Percentiles rank a stretch among this genome's conserved stretches.
phyloP scores from a whole-genome alignment of 768 basidiomycete genomes.

The Tylopilus sp. region DNA sequence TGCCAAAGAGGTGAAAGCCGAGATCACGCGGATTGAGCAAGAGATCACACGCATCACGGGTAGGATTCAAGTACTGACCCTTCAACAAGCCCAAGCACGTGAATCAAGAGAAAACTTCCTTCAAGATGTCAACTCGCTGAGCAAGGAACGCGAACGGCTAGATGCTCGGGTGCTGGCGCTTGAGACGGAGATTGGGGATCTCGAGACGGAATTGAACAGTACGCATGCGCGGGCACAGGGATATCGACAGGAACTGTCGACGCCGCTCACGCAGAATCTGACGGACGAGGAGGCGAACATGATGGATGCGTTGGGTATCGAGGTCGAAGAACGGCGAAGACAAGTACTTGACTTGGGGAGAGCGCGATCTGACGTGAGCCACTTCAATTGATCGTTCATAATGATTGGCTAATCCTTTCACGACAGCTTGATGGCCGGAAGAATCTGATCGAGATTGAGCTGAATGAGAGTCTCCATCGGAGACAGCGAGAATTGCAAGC shows the following conservation, averaged over 20 bases:
- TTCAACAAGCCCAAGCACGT: conserved; percentile 67
- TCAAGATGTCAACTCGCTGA: conserved; percentile 56
- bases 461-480: conserved; percentile 84
- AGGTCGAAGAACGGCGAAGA: conserved; percentile 73
- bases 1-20: conserved; percentile 69
- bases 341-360: conserved; percentile 65
- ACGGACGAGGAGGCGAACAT: conserved; percentile 65
- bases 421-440: conserved; percentile 60
- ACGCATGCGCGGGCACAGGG: conserved; percentile 62
- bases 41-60: conserved; percentile 78
- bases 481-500: conserved; percentile 72
- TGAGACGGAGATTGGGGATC: conserved; percentile 65
- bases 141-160: conserved; percentile 68
- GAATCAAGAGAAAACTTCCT: conserved; percentile 64
- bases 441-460: conserved; percentile 85
- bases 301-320: conserved; percentile 66
- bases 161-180: conserved; percentile 56
- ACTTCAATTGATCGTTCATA: neutral
- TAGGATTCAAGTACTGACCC: conserved; percentile 62
- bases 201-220: conserved; percentile 65
- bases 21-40: conserved; percentile 74
- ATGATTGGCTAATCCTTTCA: neutral
- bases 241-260: conserved; percentile 65
- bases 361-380: conserved; percentile 64
- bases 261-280: conserved; percentile 72